These are phyloP conservation scores for Salix udensis DNA, from an alignment of 345 rosid genomes.

Conservation along the genomic window DNA sequence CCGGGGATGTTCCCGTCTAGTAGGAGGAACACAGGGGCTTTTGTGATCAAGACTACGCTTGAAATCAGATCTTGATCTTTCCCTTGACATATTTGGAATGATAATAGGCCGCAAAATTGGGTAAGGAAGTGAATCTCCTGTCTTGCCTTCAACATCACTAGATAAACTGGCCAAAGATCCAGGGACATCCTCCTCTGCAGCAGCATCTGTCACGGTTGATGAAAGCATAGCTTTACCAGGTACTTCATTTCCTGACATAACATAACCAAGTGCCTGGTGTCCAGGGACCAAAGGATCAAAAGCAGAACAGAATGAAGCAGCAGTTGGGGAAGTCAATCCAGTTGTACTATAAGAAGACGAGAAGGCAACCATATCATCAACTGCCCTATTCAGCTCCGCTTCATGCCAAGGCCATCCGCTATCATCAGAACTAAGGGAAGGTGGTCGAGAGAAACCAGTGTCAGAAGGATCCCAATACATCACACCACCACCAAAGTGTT, in stretches of 20 bases:
- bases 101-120: slow-evolving; percentile 89
- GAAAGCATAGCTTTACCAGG: slow-evolving; percentile 63
- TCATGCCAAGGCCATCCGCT: slow-evolving; percentile 97
- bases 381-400: slow-evolving; percentile 91
- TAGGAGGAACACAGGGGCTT: slow-evolving; percentile 77
- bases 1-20: slow-evolving; percentile 75
- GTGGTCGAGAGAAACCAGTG: slow-evolving; percentile 86
- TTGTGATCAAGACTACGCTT: slow-evolving; percentile 58
- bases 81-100: slow-evolving; percentile 72
- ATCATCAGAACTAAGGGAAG: slow-evolving; percentile 98
- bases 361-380: slow-evolving; percentile 97
- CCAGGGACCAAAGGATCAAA: slow-evolving; percentile 74
- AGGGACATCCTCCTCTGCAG: slow-evolving; percentile 61
- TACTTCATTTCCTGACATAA: slow-evolving; percentile 75
- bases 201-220: slow-evolving; percentile 47
- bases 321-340: slow-evolving; percentile 92
- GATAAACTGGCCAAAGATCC: slow-evolving; percentile 55
- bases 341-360: slow-evolving; percentile 87
- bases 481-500: slow-evolving; percentile 93
- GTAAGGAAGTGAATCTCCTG: slow-evolving; percentile 71
- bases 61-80: slow-evolving; percentile 63
- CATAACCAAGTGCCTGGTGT: slow-evolving; percentile 85
- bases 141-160: slow-evolving; percentile 64
- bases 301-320: slow-evolving; percentile 84
- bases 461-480: slow-evolving; percentile 99